Evolutionary conservation across 768 basidiomycete species (phyloP).

Genomic region (Antrodiella citrinella): DNA sequence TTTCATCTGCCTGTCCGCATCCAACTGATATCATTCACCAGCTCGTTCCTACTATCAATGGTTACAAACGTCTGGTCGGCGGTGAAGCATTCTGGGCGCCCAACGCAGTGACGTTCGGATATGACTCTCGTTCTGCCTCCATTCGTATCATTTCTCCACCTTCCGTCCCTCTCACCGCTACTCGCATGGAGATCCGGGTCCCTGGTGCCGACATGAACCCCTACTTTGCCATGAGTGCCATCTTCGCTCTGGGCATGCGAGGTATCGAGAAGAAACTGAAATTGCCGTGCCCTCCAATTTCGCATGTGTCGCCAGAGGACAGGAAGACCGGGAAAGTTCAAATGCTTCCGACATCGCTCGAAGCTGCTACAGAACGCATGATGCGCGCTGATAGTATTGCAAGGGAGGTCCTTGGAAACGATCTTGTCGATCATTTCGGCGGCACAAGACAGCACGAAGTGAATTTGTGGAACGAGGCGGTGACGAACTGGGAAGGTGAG

Average conservation of each 20-base stretch:
- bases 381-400: constrained; percentile 73
- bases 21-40: constrained; percentile 18
- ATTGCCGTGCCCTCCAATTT: constrained; percentile 66
- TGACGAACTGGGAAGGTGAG: constrained; percentile 92
- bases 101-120: constrained; percentile 89
- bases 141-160: constrained; percentile 92
- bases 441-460: constrained; percentile 94
- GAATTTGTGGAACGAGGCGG: constrained; percentile 77
- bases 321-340: constrained; percentile 54
- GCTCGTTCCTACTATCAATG: constrained; percentile 89
- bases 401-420: constrained; percentile 79
- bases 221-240: constrained; percentile 80
- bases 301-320: constrained; percentile 46
- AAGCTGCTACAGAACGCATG: constrained; percentile 75
- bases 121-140: constrained; percentile 89
- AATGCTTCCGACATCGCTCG: constrained; percentile 73
- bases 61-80: constrained; percentile 93
- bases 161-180: constrained; percentile 69
- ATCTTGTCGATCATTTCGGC: constrained; percentile 91
- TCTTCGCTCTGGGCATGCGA: constrained; percentile 79
- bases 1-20: neutral
- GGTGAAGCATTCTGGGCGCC: constrained; percentile 95
- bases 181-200: constrained; percentile 87
- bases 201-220: constrained; percentile 98
- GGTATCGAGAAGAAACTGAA: constrained; percentile 75